A percentile compares a stretch with the other conserved stretches of the same genome.
These are phyloP conservation scores for Xylariales sp. DNA, from an alignment of 2,329 filamentous ascomycete species.

Conservation along the genomic window DNA sequence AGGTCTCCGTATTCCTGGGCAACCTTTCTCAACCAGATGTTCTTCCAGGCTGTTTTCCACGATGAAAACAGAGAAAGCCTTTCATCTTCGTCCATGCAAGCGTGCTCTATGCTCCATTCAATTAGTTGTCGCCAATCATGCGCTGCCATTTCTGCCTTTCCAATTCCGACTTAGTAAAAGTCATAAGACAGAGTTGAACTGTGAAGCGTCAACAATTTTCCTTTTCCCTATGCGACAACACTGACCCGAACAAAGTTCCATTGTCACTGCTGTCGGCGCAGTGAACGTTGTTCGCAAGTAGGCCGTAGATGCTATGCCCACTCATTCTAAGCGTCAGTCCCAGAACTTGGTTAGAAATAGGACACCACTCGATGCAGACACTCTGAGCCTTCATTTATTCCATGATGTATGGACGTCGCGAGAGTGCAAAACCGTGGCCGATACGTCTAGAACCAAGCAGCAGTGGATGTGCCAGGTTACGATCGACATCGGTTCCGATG, in stretches of 20 bases:
- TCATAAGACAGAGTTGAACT: slow-evolving; percentile 70
- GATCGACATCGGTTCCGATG: slow-evolving; percentile 57
- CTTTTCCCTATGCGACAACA: background rate
- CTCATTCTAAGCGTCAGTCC: slow-evolving; percentile 62
- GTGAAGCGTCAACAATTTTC: slow-evolving; percentile 10
- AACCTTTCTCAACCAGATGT: too few species aligned
- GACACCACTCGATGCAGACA: slow-evolving; percentile 71
- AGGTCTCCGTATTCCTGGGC: too few species aligned
- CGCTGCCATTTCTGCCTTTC: slow-evolving; percentile 60
- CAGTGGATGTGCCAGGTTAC: slow-evolving; percentile 65
- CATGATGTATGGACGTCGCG: slow-evolving; percentile 63
- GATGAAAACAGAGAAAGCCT: too few species aligned
- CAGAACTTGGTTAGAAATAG: slow-evolving; percentile 72
- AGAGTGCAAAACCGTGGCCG: slow-evolving; percentile 67
- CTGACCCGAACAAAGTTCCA: slow-evolving; percentile 64
- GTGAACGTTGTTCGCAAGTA: slow-evolving; percentile 68
- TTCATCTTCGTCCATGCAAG: slow-evolving; percentile 47
- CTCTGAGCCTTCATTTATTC: slow-evolving; percentile 57
- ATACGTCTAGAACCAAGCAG: slow-evolving; percentile 64
- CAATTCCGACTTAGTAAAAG: slow-evolving; percentile 72
- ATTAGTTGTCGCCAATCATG: slow-evolving; percentile 67
- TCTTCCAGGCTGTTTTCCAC: too few species aligned
- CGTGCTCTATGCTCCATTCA: slow-evolving; percentile 59
- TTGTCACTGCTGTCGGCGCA: slow-evolving; percentile 75
- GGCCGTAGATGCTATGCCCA: slow-evolving; percentile 62